Evolutionary conservation across 805 yeast species (phyloP).

Genomic region (Metschnikowia lachancei): DNA sequence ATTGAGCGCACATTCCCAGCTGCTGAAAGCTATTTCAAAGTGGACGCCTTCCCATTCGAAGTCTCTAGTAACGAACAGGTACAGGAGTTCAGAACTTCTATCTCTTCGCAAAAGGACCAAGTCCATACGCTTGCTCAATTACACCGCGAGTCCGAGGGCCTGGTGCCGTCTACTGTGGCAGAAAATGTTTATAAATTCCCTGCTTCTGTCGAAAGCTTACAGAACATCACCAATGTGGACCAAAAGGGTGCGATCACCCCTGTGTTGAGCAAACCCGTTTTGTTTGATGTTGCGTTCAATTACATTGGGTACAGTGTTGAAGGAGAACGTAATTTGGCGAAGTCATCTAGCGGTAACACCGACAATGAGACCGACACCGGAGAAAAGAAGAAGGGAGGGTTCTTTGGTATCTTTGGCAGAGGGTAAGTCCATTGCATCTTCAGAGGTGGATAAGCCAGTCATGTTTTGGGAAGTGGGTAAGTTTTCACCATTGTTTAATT

Average conservation of each 20-base stretch:
- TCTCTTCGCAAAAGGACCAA: constrained; percentile 21
- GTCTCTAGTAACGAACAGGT: constrained; percentile 41
- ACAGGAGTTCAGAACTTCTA: constrained; percentile 19
- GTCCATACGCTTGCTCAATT: constrained; percentile 50
- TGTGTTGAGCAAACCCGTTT: constrained; percentile 78
- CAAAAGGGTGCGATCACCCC: constrained; percentile 44
- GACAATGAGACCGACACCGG: constrained; percentile 29
- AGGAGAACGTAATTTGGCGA: constrained; percentile 15
- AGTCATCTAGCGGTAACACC: constrained; percentile 11
- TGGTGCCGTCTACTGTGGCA: constrained; percentile 29
- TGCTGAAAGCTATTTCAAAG: constrained; percentile 24
- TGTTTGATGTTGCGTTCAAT: constrained; percentile 87
- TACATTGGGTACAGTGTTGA: constrained; percentile 55
- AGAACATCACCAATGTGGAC: constrained; percentile 25
- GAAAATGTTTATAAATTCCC: constrained; percentile 48
- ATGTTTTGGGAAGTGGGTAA: neutral
- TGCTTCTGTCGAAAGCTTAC: constrained; percentile 22
- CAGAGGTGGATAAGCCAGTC: neutral
- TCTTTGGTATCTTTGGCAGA: constrained; percentile 72
- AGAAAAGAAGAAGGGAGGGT: constrained; percentile 55
- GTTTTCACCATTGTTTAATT: no score
- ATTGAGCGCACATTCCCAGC: constrained; percentile 22
- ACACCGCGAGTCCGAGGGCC: constrained; percentile 24
- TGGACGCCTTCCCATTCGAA: constrained; percentile 40
- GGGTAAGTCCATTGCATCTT: neutral